phyloP scores from a whole-genome alignment of 2,329 filamentous ascomycete species.

The Pestalotiopsis sp. region DNA sequence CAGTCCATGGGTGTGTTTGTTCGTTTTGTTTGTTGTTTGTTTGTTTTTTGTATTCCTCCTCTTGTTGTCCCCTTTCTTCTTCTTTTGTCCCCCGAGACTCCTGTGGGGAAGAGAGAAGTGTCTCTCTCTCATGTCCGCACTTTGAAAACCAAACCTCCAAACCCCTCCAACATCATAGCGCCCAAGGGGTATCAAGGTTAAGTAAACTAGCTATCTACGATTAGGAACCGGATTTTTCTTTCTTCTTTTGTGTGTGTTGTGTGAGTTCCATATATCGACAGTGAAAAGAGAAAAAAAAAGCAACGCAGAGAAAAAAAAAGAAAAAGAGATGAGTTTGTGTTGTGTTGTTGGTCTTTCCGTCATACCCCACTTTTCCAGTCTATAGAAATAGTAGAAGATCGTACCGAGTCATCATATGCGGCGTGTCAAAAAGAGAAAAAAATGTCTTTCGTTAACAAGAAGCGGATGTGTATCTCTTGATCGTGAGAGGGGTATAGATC shows the following conservation, averaged over 20 bases:
- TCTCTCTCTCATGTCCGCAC: too few relatives aligned
- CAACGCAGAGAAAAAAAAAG: slow-evolving; percentile 18
- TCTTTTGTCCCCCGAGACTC: neutral
- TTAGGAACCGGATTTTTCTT: slow-evolving; percentile 21
- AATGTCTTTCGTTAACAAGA: slow-evolving; percentile 21
- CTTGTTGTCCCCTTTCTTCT: neutral
- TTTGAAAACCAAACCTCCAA: neutral
- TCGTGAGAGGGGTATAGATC: slow-evolving; percentile 12
- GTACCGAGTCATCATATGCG: slow-evolving; percentile 22
- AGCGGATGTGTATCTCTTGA: slow-evolving; percentile 18
- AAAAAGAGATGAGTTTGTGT: slow-evolving; percentile 5
- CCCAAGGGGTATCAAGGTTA: slow-evolving; percentile 30
- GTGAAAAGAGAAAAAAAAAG: slow-evolving; percentile 16
- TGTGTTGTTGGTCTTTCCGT: slow-evolving; percentile 5
- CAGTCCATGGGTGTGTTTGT: neutral
- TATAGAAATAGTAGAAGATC: slow-evolving; percentile 21
- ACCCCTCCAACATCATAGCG: neutral
- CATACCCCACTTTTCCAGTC: slow-evolving; percentile 24
- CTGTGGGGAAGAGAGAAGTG: neutral
- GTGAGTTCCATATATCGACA: neutral
- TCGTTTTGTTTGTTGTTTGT: neutral
- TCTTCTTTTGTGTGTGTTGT: too few relatives aligned
- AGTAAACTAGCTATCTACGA: slow-evolving; percentile 34
- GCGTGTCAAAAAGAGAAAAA: slow-evolving; percentile 22
- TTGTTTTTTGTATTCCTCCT: neutral